Evolutionary conservation across 768 basidiomycete genomes (phyloP).

Genomic region (Phanerochaete carnosa): DNA sequence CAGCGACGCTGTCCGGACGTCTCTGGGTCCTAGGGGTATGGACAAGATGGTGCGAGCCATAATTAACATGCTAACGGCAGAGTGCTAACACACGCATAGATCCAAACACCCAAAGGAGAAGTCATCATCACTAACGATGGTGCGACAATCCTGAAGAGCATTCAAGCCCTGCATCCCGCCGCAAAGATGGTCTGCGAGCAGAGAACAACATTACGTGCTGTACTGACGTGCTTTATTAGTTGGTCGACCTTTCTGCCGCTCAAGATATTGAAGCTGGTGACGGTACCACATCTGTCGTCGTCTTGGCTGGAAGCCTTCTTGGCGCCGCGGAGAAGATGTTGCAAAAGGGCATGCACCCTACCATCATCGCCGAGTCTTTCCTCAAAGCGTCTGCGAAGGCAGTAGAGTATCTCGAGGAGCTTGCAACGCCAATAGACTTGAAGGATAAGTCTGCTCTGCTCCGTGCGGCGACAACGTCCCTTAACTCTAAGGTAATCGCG

Average conservation of each 20-base stretch:
- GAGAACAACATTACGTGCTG: conserved; percentile 36
- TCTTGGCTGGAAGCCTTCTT: conserved; percentile 89
- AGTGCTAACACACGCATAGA: conserved; percentile 42
- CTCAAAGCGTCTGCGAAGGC: conserved; percentile 88
- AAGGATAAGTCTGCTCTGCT: conserved; percentile 81
- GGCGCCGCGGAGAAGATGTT: conserved; percentile 97
- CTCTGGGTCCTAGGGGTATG: conserved; percentile 96
- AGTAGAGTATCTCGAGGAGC: conserved; percentile 90
- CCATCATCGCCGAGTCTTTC: conserved; percentile 95
- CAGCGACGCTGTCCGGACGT: conserved; percentile 95
- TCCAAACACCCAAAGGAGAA: conserved; percentile 94
- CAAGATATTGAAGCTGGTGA: conserved; percentile 99
- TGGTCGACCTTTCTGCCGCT: conserved; percentile 95
- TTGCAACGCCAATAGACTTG: conserved; percentile 89
- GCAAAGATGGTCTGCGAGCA: conserved; percentile 95
- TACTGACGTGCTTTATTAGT: conserved; percentile 39
- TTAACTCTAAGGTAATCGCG: conserved; percentile 86
- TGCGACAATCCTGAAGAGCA: conserved; percentile 93
- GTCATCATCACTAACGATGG: conserved; percentile 99
- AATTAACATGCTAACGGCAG: not conserved
- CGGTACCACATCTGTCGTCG: conserved; percentile 96
- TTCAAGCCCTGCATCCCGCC: conserved; percentile 95
- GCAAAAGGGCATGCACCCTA: conserved; percentile 95
- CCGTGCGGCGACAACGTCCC: conserved; percentile 89
- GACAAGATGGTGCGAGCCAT: conserved; percentile 86